Percentiles rank a stretch among this genome's conserved stretches.
Conservation (phyloP, 1,284 basidiomycete species). For the Marasmius tenuissimus region DNA sequence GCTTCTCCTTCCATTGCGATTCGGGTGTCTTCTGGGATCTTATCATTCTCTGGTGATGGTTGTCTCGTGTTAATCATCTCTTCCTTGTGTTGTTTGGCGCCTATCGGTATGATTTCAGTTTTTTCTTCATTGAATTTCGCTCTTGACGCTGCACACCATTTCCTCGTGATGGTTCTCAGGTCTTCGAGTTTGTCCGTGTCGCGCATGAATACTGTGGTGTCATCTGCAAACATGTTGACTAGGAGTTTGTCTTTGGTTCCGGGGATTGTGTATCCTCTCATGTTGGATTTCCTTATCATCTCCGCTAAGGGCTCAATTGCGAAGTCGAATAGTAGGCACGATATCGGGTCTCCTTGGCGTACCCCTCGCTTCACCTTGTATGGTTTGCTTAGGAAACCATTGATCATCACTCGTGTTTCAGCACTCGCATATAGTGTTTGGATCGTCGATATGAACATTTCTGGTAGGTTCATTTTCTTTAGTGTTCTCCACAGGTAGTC, state of each 20-base stretch:
- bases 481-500: constrained; percentile 18
- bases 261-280: constrained; percentile 16
- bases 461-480: constrained; percentile 8
- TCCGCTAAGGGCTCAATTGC: constrained; percentile 22
- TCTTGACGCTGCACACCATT: constrained; percentile 29
- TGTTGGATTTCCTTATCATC: constrained; percentile 12
- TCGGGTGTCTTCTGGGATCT: constrained; percentile 23
- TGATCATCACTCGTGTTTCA: constrained; percentile 15
- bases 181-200: constrained; percentile 16
- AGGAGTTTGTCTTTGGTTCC: constrained; percentile 16
- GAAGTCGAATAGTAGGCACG: constrained; percentile 28
- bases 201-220: constrained; percentile 24
- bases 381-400: constrained; percentile 9
- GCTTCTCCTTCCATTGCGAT: not conserved
- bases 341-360: constrained; percentile 22
- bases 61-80: not conserved
- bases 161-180: constrained; percentile 18
- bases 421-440: constrained; percentile 19
- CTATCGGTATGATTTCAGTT: constrained; percentile 33
- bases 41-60: constrained; percentile 6
- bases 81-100: constrained; percentile 14
- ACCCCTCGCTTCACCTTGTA: constrained; percentile 21
- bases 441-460: constrained; percentile 13
- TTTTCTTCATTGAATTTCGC: constrained; percentile 33
- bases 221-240: constrained; percentile 28